phyloP scores from a whole-genome alignment of 345 rosid genomes.

The Moringa oleifera region DNA sequence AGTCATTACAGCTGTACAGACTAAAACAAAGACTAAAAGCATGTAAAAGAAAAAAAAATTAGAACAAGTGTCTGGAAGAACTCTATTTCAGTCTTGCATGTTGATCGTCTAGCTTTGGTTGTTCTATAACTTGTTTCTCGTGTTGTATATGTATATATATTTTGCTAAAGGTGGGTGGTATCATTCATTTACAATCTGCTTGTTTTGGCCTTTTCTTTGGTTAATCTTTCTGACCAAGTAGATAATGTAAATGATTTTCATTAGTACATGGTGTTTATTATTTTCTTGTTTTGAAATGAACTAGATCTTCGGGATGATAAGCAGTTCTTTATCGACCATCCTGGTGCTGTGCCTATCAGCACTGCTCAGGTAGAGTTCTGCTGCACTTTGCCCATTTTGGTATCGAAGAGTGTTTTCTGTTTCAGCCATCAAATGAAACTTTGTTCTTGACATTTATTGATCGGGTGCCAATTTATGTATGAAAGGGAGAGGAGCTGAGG shows the following conservation, averaged over 20 bases:
- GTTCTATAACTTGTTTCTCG: too few relatives aligned
- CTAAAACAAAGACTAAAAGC: background rate
- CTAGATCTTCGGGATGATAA: conserved; percentile 92
- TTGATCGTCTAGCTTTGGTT: too few relatives aligned
- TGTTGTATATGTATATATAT: too few relatives aligned
- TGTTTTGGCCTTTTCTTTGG: too few relatives aligned
- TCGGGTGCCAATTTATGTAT: background rate
- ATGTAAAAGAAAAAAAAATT: background rate
- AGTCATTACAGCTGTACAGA: background rate
- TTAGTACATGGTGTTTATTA: conserved; percentile 10
- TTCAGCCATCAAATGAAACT: too few relatives aligned
- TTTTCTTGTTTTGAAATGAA: conserved; percentile 21
- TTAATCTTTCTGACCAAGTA: too few relatives aligned
- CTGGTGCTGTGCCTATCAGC: conserved; percentile 84
- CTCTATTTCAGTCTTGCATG: background rate
- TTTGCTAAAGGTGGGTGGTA: too few relatives aligned
- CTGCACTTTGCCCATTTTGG: background rate
- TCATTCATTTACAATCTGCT: too few relatives aligned
- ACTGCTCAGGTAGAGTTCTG: conserved; percentile 52
- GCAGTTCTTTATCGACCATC: conserved; percentile 85
- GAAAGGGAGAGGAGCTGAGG: conserved; percentile 86
- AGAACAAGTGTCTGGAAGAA: background rate
- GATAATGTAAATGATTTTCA: background rate
- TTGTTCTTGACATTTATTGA: background rate
- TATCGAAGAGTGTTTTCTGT: background rate